Conservation (phyloP, 1,284 basidiomycete genomes). For the Dichomitus squalens region DNA sequence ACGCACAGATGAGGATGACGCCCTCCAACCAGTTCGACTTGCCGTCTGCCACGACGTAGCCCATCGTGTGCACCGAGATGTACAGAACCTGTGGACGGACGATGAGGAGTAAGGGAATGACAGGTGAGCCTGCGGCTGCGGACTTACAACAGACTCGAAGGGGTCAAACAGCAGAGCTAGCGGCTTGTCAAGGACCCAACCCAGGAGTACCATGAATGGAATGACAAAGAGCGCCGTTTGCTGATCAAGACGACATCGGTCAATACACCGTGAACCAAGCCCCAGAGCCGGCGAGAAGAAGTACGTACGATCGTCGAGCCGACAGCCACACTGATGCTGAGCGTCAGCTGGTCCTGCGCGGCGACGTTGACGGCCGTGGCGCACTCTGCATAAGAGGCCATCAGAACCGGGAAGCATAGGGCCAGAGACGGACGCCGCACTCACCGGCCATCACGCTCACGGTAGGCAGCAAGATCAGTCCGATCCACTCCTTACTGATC, state of each 20-base stretch:
- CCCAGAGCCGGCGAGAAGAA: not conserved
- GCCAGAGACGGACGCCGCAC: constrained; percentile 15
- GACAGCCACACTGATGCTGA: constrained; percentile 84
- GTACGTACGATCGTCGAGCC: constrained; percentile 80
- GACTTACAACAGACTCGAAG: constrained; percentile 66
- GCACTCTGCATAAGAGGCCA: constrained; percentile 43
- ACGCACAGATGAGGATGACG: constrained; percentile 45
- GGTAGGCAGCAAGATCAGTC: constrained; percentile 84
- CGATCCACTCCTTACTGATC: constrained; percentile 80
- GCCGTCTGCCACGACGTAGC: constrained; percentile 81
- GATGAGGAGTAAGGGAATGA: not conserved
- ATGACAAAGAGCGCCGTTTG: constrained; percentile 92
- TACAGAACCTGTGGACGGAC: constrained; percentile 32
- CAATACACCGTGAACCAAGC: constrained; percentile 7
- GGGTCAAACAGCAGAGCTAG: constrained; percentile 79
- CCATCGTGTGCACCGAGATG: constrained; percentile 72
- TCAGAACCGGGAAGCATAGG: not conserved
- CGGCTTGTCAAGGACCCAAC: constrained; percentile 72
- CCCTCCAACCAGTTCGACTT: constrained; percentile 86
- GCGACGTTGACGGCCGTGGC: constrained; percentile 85
- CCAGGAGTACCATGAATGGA: constrained; percentile 70
- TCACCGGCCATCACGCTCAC: constrained; percentile 79
- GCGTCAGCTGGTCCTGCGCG: constrained; percentile 73
- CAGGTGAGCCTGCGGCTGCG: too few species aligned
- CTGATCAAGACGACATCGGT: constrained; percentile 37